A percentile compares a stretch with the other conserved stretches of the same genome.
These are phyloP conservation scores for Cryphonectria parasitica DNA, from an alignment of 2,329 filamentous ascomycete species.

Conservation along the genomic window DNA sequence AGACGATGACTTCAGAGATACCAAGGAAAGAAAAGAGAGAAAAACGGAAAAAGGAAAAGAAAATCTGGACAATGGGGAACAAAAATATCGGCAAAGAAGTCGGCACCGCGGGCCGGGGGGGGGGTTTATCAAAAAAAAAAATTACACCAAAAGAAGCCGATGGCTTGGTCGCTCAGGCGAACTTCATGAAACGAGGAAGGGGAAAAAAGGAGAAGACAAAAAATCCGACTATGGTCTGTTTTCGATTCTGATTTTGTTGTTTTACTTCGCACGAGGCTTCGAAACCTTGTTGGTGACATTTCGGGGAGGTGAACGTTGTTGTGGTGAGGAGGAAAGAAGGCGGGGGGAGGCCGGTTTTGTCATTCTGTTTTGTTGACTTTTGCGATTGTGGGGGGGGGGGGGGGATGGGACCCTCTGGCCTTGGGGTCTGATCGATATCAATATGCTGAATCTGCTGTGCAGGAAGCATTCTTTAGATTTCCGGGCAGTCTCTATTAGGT, in stretches of 20 bases:
- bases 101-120: not conserved
- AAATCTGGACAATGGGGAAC: not conserved
- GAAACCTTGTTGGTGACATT: not conserved
- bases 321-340: not conserved
- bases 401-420: not conserved
- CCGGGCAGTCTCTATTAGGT: conserved; percentile 1
- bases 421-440: not conserved
- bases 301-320: not conserved
- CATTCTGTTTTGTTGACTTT: not conserved
- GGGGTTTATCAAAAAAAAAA: conserved; percentile 1
- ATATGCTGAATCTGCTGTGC: not conserved
- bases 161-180: conserved; percentile 14
- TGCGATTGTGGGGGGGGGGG: not conserved
- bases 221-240: not conserved
- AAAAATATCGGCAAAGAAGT: not conserved
- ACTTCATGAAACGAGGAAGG: not conserved
- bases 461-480: not conserved
- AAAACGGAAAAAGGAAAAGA: not conserved
- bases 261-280: not conserved
- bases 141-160: not conserved
- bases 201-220: too few relatives aligned
- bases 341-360: too few relatives aligned
- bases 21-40: not conserved
- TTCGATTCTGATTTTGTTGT: not conserved
- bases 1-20: conserved; percentile 14